Conservation (phyloP, 1,284 basidiomycete genomes). For the Sporisorium scitamineum region DNA sequence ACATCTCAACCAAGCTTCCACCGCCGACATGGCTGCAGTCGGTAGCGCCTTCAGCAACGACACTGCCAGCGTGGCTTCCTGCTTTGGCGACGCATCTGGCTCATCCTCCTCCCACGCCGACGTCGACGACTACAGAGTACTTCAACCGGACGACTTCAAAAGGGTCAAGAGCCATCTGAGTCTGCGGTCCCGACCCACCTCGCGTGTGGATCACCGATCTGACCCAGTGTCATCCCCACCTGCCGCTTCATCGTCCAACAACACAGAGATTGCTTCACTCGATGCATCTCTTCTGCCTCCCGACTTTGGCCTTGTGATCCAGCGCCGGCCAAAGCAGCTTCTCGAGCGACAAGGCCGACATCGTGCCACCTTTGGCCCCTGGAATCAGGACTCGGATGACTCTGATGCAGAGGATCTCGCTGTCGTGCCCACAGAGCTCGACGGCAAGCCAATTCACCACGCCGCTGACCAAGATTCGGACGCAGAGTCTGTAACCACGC, state of each 20-base stretch:
- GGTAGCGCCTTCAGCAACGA: constrained; percentile 9
- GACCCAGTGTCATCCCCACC: constrained; percentile 6
- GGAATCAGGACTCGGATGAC: constrained; percentile 7
- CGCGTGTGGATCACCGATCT: constrained; percentile 7
- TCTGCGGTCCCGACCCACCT: constrained; percentile 20
- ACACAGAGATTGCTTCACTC: not conserved
- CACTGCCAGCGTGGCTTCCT: not conserved
- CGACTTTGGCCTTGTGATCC: constrained; percentile 29
- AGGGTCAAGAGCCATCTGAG: constrained; percentile 24
- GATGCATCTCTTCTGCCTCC: constrained; percentile 12
- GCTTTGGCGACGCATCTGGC: constrained; percentile 4
- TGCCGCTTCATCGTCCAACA: not conserved
- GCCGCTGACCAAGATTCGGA: constrained; percentile 17
- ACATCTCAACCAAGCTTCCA: not conserved
- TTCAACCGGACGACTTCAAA: constrained; percentile 39
- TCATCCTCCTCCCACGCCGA: constrained; percentile 16
- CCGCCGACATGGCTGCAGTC: not conserved
- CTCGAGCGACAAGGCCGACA: constrained; percentile 5
- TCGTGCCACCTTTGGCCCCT: constrained; percentile 26
- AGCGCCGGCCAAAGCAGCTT: constrained; percentile 3
- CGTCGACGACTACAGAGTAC: constrained; percentile 27
- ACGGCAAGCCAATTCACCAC: constrained; percentile 14
- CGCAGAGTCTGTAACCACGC: not conserved
- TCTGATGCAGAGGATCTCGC: constrained; percentile 3
- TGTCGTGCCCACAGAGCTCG: not conserved